These are phyloP conservation scores for Prunus davidiana DNA, from an alignment of 306 rosid species.

Conservation along the genomic window DNA sequence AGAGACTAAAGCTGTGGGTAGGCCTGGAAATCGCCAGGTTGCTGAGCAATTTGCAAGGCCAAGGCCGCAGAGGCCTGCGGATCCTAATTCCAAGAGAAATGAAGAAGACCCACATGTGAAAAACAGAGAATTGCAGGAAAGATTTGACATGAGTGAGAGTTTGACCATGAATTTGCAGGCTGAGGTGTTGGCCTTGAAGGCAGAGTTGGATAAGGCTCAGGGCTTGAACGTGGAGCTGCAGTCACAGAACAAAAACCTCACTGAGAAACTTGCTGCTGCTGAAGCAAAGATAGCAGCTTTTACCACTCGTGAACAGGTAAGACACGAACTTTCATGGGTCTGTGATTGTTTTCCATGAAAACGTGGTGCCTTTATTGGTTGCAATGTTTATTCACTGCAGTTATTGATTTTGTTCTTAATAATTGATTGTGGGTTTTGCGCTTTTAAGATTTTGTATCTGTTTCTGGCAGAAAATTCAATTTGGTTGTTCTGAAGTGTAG, in stretches of 20 bases:
- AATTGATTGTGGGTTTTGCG: neutral
- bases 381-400: too few species aligned
- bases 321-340: constrained; percentile 1
- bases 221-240: constrained; percentile 57
- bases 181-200: constrained; percentile 57
- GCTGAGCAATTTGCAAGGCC: constrained; percentile 45
- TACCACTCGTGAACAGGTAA: constrained; percentile 46
- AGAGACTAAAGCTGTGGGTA: constrained; percentile 34
- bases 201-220: constrained; percentile 58
- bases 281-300: constrained; percentile 49
- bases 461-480: neutral
- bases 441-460: neutral
- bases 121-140: constrained; percentile 45
- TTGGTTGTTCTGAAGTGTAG: neutral
- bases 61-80: constrained; percentile 35
- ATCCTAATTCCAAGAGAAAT: constrained; percentile 27
- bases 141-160: constrained; percentile 46
- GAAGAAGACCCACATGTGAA: constrained; percentile 48
- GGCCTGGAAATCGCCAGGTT: constrained; percentile 28
- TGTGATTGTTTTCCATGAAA: neutral
- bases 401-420: neutral
- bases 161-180: constrained; percentile 57
- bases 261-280: constrained; percentile 60
- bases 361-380: neutral
- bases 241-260: constrained; percentile 54